Conservation (phyloP, 768 basidiomycete species). For the Phylloporus scabripes region DNA sequence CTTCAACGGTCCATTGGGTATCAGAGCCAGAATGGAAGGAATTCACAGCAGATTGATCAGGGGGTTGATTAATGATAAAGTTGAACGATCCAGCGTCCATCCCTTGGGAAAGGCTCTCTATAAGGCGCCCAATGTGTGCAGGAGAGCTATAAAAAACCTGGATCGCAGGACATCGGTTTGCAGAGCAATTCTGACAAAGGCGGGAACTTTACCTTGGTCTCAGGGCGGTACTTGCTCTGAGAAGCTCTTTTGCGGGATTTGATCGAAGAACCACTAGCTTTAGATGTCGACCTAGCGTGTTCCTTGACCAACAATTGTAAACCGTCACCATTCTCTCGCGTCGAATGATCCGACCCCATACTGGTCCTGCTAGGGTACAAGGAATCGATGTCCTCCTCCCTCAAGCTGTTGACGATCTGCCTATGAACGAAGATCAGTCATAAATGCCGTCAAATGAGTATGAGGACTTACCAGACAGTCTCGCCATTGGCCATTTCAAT, state of each 20-base stretch:
- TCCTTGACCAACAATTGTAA: conserved; percentile 75
- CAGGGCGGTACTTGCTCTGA: conserved; percentile 59
- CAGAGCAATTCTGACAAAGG: conserved; percentile 2
- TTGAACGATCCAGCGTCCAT: conserved; percentile 84
- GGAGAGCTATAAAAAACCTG: conserved; percentile 45
- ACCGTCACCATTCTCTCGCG: conserved; percentile 41
- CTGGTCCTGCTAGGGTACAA: conserved; percentile 62
- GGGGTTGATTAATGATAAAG: conserved; percentile 43
- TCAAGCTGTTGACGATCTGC: conserved; percentile 80
- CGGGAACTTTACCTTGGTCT: conserved; percentile 65
- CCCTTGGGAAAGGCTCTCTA: conserved; percentile 76
- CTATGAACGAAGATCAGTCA: conserved; percentile 24
- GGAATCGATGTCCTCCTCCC: conserved; percentile 70
- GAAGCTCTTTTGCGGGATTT: conserved; percentile 54
- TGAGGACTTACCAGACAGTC: conserved; percentile 65
- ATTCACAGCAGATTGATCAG: conserved; percentile 55
- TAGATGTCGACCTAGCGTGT: conserved; percentile 61
- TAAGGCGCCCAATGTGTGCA: conserved; percentile 75
- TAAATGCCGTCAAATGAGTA: background rate
- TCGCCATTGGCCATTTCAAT: conserved; percentile 84
- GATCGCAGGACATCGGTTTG: conserved; percentile 9
- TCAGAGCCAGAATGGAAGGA: conserved; percentile 59
- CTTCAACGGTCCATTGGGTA: conserved; percentile 67
- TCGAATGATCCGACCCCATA: conserved; percentile 69
- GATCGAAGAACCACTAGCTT: conserved; percentile 54